phyloP scores from a whole-genome alignment of 108 stramenopile species.

The Pseudonitzschia multiseries region DNA sequence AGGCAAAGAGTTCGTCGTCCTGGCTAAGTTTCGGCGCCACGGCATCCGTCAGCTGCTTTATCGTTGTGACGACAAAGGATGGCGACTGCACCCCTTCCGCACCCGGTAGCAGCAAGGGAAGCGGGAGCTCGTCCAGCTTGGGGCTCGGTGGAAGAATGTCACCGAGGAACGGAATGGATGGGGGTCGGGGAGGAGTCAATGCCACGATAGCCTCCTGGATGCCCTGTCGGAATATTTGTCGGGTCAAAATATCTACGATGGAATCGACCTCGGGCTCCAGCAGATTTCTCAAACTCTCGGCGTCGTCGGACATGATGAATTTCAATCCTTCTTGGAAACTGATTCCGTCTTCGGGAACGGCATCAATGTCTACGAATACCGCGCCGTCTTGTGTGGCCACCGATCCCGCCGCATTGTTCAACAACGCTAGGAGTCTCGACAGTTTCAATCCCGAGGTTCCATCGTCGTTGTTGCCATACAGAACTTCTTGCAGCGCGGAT shows the following conservation, averaged over 20 bases:
- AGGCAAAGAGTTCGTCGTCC: conserved; percentile 86
- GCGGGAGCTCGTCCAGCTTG: conserved; percentile 69
- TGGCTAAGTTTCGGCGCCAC: conserved; percentile 77
- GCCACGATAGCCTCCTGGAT: conserved; percentile 64
- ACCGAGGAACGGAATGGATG: conserved; percentile 66
- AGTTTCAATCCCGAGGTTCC: conserved; percentile 57
- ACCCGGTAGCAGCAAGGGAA: conserved; percentile 66
- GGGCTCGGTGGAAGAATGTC: conserved; percentile 70
- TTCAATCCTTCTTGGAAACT: conserved; percentile 66
- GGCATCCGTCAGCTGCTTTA: conserved; percentile 67
- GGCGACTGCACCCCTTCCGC: conserved; percentile 23
- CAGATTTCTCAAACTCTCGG: conserved; percentile 68
- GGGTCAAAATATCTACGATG: conserved; percentile 74
- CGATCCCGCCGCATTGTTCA: conserved; percentile 82
- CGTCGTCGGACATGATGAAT: conserved; percentile 69
- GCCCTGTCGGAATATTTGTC: conserved; percentile 75
- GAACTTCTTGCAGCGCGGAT: conserved; percentile 77
- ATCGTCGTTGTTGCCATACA: conserved; percentile 57
- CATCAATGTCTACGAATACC: conserved; percentile 87
- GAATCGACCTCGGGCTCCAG: conserved; percentile 77
- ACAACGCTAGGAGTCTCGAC: conserved; percentile 69
- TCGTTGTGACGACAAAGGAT: conserved; percentile 41
- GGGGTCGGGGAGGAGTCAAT: conserved; percentile 69
- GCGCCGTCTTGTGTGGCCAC: conserved; percentile 68
- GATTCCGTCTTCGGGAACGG: conserved; percentile 77